phyloP scores from a whole-genome alignment of 176 grass and related monocot genomes.

The Oryza rufipogon region DNA sequence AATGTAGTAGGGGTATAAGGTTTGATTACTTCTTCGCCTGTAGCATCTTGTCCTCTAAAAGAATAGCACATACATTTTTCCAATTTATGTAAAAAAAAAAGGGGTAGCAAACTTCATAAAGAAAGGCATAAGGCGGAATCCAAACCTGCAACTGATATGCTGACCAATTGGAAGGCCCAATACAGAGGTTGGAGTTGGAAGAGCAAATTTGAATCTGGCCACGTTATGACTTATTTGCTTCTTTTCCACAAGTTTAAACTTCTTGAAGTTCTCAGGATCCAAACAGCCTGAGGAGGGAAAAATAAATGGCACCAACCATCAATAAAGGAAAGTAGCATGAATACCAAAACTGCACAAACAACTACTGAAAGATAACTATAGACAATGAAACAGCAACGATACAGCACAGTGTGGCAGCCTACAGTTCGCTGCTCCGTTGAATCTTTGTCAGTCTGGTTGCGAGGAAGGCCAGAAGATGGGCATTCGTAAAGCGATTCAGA shows the following conservation, averaged over 20 bases:
- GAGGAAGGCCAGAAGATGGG: neutral
- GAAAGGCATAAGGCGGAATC: constrained; percentile 2
- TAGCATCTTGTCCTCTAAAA: constrained; percentile 81
- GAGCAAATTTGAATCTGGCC: constrained; percentile 84
- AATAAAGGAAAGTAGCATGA: neutral
- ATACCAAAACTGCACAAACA: neutral
- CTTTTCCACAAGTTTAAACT: constrained; percentile 91
- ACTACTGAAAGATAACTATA: neutral
- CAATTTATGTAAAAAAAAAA: neutral
- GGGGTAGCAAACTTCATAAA: constrained; percentile 27
- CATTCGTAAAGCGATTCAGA: neutral
- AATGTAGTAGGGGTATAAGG: constrained; percentile 97
- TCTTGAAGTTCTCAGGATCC: constrained; percentile 88
- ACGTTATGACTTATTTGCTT: constrained; percentile 91
- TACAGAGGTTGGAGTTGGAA: constrained; percentile 72
- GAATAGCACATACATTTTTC: constrained; percentile 11
- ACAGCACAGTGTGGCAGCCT: neutral
- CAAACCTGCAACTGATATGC: constrained; percentile 97
- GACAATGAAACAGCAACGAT: neutral
- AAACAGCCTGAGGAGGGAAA: constrained; percentile 50
- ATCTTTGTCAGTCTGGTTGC: too few species aligned
- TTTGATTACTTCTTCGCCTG: constrained; percentile 90
- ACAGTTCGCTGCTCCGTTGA: neutral
- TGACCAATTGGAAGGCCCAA: constrained; percentile 91
- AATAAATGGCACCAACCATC: neutral